Evolutionary conservation across 345 rosid species (phyloP).

Genomic region (Salix brachista): DNA sequence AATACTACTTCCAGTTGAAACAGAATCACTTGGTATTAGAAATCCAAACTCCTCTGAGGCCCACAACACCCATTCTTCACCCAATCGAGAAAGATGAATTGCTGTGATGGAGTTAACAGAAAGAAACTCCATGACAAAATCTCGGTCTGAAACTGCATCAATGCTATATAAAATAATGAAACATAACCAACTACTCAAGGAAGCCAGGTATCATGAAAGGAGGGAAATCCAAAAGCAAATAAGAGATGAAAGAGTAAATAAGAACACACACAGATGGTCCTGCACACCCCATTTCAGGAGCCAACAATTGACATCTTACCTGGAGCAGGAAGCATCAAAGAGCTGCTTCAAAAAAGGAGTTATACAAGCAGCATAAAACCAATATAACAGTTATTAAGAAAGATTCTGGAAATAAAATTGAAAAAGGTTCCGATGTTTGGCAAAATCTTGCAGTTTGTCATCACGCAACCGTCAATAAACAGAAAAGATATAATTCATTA

Average conservation of each 20-base stretch:
- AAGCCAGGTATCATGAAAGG: background rate
- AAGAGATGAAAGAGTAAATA: background rate
- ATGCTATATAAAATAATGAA: slow-evolving; percentile 42
- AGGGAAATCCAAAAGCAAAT: background rate
- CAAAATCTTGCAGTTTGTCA: background rate
- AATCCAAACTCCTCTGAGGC: slow-evolving; percentile 97
- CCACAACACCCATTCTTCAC: slow-evolving; percentile 99
- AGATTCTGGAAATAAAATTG: background rate
- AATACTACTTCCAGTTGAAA: slow-evolving; percentile 95
- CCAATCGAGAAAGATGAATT: slow-evolving; percentile 85
- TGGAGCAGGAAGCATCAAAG: background rate
- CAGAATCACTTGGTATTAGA: slow-evolving; percentile 79
- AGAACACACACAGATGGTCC: background rate
- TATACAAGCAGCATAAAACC: background rate
- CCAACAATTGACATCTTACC: background rate
- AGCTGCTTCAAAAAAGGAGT: background rate
- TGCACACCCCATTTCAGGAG: background rate
- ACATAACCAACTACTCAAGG: slow-evolving; percentile 6
- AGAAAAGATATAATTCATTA: background rate
- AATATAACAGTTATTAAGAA: background rate
- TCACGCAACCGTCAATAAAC: background rate
- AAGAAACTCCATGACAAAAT: slow-evolving; percentile 79
- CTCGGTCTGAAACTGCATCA: slow-evolving; percentile 96
- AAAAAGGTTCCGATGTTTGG: background rate
- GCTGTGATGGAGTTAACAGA: slow-evolving; percentile 71